Percentiles rank a stretch among this genome's conserved stretches.
Evolutionary conservation across 345 rosid species (phyloP).

Genomic region (Firmiana major): DNA sequence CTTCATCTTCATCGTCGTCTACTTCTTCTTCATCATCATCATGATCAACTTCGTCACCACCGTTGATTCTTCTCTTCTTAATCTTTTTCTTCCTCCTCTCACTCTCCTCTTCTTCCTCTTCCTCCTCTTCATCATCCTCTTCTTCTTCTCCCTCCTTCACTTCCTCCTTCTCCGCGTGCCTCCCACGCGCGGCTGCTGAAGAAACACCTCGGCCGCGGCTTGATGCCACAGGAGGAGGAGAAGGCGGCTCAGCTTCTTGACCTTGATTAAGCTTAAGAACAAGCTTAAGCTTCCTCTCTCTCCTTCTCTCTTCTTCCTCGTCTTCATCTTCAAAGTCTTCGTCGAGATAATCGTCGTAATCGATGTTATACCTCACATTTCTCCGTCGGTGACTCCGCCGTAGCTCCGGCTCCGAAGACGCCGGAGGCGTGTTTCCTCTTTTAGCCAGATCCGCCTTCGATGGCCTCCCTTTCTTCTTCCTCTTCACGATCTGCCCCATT

Average conservation of each 20-base stretch:
- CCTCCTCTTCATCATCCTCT: background rate
- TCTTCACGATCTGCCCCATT: constrained; percentile 90
- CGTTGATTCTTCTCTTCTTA: constrained; percentile 48
- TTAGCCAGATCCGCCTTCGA: constrained; percentile 87
- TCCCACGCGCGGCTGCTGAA: constrained; percentile 25
- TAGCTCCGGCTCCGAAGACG: constrained; percentile 33
- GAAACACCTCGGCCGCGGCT: constrained; percentile 14
- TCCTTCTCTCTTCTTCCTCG: constrained; percentile 28
- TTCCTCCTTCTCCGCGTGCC: constrained; percentile 27
- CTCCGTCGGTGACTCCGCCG: constrained; percentile 34
- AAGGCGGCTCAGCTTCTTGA: constrained; percentile 27
- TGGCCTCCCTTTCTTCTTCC: constrained; percentile 96
- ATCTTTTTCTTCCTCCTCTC: constrained; percentile 30
- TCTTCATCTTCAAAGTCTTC: constrained; percentile 42
- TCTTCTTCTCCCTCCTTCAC: constrained; percentile 23
- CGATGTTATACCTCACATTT: constrained; percentile 76
- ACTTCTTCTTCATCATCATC: constrained; percentile 19
- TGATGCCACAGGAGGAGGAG: constrained; percentile 20
- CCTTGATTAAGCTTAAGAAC: constrained; percentile 62
- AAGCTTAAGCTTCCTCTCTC: constrained; percentile 80
- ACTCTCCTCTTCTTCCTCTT: constrained; percentile 25
- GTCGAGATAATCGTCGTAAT: constrained; percentile 49
- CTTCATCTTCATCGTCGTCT: constrained; percentile 35
- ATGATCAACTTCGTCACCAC: constrained; percentile 21
- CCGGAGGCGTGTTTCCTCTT: constrained; percentile 31